Base-by-base conservation (phyloP, 345 rosid species). In the Trapa incisa region DNA sequence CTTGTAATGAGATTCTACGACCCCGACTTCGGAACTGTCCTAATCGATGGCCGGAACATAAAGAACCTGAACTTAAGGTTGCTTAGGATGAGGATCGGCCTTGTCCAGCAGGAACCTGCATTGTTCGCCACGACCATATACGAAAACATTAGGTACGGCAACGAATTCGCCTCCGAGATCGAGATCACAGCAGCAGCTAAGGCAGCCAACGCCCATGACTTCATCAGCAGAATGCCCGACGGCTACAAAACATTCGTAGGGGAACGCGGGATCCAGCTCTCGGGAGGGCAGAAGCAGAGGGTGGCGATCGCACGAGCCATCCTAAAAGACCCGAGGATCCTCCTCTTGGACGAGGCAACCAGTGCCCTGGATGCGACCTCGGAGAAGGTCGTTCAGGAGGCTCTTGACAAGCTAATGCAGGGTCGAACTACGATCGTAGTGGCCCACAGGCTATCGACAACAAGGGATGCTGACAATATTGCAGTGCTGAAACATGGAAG, bases 231-330 rank as follows among this genome's bases (percentile, higher is more conserved):
- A 75, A 83, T 92, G 89, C 85, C 88, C 4, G 79, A 86, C 41
- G 95, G 96, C 10, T 92, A 92, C 73, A 48, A 80, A 39, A 92
- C 95, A 6, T 70, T 85, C 53, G 98, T 86, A 2, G 96, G 96
- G 12, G 84, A 92, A 15, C 82, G 84, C 45, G 95, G 98, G 22
- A 72, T 85, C 68, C 96, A 92, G 65, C 70, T 89, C 74, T 92
- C 96, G 47, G 96, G 96, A 14, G 98, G 91, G 12, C 96, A 89
- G 76, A 89, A 89, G 72, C 98, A 89, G 65, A 83, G 96, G 75
- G 89, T 89, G 56, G 95, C 95, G 10, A 89, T 89, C 6, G 95
- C 95, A 0, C 78, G 96, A 72, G 96, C 96, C 10, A 83, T 92
- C 35, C 70, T 87, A 10, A 92, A 83, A 43, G 77, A 92, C 75